Conservation (phyloP, 176 grass and related monocot genomes). For the Zoysia pacifica region DNA sequence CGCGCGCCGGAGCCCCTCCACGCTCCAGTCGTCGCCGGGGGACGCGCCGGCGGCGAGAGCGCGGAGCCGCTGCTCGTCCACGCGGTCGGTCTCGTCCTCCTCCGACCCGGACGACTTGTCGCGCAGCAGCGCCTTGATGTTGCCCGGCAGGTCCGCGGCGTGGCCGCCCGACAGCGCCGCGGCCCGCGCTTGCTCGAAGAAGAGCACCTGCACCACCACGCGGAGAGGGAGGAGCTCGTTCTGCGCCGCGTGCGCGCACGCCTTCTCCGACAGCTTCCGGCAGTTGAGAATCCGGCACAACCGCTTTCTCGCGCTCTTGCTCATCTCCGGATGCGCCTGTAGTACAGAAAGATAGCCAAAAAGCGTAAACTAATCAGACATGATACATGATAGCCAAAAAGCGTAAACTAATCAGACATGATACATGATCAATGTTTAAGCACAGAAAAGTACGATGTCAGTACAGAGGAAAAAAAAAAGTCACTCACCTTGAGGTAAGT, state of each 20-base stretch:
- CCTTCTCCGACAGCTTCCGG: conserved; percentile 89
- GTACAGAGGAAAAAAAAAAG: background rate
- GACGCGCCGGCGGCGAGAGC: conserved; percentile 47
- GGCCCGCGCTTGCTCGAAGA: conserved; percentile 90
- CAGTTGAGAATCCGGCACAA: conserved; percentile 79
- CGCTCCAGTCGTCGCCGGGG: conserved; percentile 65
- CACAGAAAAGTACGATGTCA: background rate
- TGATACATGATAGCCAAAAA: background rate
- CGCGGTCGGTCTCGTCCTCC: conserved; percentile 47
- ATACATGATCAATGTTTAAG: background rate
- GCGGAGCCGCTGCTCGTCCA: conserved; percentile 50
- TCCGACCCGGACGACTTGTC: conserved; percentile 49
- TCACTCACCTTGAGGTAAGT: conserved; percentile 77
- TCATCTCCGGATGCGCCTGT: conserved; percentile 74
- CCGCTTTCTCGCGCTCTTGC: conserved; percentile 73
- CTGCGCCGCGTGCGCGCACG: conserved; percentile 87
- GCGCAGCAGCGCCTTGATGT: conserved; percentile 70
- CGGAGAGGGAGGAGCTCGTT: conserved; percentile 87
- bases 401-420: too few relatives aligned
- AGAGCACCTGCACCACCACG: conserved; percentile 92
- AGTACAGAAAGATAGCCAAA: background rate
- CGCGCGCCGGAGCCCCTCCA: conserved; percentile 56
- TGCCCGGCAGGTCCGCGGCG: conserved; percentile 52
- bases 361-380: too few relatives aligned
- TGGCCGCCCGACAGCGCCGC: conserved; percentile 45